phyloP scores from a whole-genome alignment of 352 stramenopile species.

The Phytophthora syringae region DNA sequence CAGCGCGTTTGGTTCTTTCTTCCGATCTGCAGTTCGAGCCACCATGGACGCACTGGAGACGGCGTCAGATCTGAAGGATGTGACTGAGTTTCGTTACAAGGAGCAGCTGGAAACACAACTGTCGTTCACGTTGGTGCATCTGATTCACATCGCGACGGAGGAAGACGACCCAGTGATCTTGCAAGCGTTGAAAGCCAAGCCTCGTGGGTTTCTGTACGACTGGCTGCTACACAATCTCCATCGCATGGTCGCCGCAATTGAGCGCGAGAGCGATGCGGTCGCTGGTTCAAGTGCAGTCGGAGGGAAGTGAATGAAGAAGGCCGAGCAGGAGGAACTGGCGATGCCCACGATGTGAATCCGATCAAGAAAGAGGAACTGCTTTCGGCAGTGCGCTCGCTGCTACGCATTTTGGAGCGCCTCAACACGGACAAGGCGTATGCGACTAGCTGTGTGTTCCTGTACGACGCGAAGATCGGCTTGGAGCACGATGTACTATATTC shows the following conservation, averaged over 20 bases:
- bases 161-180: conserved; percentile 78
- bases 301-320: conserved; percentile 37
- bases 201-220: conserved; percentile 84
- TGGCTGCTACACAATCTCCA: conserved; percentile 90
- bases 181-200: conserved; percentile 69
- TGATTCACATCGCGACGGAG: conserved; percentile 79
- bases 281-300: conserved; percentile 28
- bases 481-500: conserved; percentile 85
- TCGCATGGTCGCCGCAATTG: conserved; percentile 76
- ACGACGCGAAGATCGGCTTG: conserved; percentile 84
- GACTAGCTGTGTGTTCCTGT: conserved; percentile 74
- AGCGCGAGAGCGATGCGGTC: conserved; percentile 51
- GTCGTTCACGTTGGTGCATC: conserved; percentile 85
- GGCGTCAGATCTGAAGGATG: conserved; percentile 84
- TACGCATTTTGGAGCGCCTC: conserved; percentile 74
- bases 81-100: conserved; percentile 92
- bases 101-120: conserved; percentile 88
- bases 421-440: conserved; percentile 69
- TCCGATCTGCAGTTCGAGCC: conserved; percentile 60
- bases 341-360: conserved; percentile 84
- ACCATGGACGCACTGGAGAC: conserved; percentile 85
- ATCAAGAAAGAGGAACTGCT: conserved; percentile 86
- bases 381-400: conserved; percentile 71
- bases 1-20: conserved; percentile 79
- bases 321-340: conserved; percentile 35